Percentiles rank a stretch among this genome's conserved stretches.
Conservation (phyloP, 2,329 filamentous ascomycete genomes). For the Ophiostoma australiae region DNA sequence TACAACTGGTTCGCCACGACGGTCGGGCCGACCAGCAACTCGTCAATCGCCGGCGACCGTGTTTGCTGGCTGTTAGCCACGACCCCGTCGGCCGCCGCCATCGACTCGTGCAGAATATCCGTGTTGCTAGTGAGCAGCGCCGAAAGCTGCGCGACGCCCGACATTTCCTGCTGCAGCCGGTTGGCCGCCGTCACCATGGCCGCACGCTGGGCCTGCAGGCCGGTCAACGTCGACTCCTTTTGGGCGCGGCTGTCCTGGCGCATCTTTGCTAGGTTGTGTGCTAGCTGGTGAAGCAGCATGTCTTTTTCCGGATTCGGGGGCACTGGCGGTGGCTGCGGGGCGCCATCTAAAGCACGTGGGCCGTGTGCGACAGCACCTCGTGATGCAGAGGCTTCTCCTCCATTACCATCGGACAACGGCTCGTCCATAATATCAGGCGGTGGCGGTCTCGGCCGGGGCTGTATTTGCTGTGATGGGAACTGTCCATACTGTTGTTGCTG, state of each 20-base stretch:
- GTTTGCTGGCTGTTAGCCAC: conserved; percentile 68
- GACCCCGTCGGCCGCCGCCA: conserved; percentile 71
- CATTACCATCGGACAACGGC: conserved; percentile 40
- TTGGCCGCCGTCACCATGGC: conserved; percentile 69
- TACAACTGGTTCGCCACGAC: conserved; percentile 93
- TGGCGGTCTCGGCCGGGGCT: conserved; percentile 38
- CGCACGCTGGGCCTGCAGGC: conserved; percentile 70
- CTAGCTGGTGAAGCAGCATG: conserved; percentile 72
- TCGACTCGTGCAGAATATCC: conserved; percentile 67
- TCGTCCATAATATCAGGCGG: conserved; percentile 55
- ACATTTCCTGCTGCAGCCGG: conserved; percentile 68
- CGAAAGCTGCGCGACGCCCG: conserved; percentile 65
- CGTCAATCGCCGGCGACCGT: conserved; percentile 73
- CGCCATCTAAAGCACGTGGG: neutral
- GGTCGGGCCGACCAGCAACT: conserved; percentile 86
- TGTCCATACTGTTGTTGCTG: conserved; percentile 27
- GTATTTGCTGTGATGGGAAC: conserved; percentile 32
- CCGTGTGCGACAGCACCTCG: conserved; percentile 33
- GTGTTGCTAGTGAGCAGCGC: conserved; percentile 71
- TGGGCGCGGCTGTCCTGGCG: conserved; percentile 65
- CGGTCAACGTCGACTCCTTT: conserved; percentile 67
- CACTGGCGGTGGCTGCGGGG: conserved; percentile 67
- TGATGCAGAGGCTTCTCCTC: conserved; percentile 37
- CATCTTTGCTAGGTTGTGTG: conserved; percentile 61
- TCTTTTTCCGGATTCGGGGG: conserved; percentile 96